Conservation (phyloP, 768 basidiomycete genomes). For the Calocybe gangraenosa region DNA sequence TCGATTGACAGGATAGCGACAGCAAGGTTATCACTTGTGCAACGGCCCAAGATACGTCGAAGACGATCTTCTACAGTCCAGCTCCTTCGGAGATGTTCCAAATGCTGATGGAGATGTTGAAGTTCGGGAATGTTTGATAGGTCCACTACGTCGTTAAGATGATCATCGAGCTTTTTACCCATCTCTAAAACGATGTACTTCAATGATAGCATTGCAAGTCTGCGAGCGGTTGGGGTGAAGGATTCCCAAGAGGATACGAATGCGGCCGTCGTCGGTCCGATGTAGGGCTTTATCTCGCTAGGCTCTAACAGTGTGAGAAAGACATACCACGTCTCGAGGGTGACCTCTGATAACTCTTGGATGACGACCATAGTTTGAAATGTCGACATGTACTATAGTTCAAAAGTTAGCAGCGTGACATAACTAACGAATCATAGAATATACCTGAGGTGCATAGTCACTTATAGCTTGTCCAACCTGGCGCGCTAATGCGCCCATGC, state of each 20-base stretch:
- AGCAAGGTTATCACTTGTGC: conserved; percentile 73
- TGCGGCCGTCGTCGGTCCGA: conserved; percentile 84
- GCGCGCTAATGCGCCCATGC: conserved; percentile 68
- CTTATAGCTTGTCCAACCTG: conserved; percentile 69
- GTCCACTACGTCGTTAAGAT: conserved; percentile 79
- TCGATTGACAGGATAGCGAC: conserved; percentile 69
- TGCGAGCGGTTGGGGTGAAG: conserved; percentile 49
- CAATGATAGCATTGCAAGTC: conserved; percentile 55
- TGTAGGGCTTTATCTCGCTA: conserved; percentile 73
- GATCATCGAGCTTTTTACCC: conserved; percentile 44
- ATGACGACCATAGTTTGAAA: conserved; percentile 85
- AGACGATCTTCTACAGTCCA: conserved; percentile 56
- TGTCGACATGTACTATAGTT: conserved; percentile 87
- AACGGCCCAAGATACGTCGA: conserved; percentile 66
- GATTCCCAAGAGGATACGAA: conserved; percentile 74
- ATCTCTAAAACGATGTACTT: conserved; percentile 66
- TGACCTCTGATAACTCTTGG: conserved; percentile 70
- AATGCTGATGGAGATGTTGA: conserved; percentile 31
- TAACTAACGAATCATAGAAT: conserved; percentile 11
- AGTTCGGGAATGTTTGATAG: conserved; percentile 70
- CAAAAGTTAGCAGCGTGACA: conserved; percentile 5
- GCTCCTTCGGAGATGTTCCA: conserved; percentile 40
- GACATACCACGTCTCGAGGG: conserved; percentile 73
- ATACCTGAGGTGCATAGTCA: conserved; percentile 84
- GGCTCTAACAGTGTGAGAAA: conserved; percentile 69